Evolutionary conservation across 805 yeast species (phyloP).

Genomic region (Wickerhamiella allomyrinae): DNA sequence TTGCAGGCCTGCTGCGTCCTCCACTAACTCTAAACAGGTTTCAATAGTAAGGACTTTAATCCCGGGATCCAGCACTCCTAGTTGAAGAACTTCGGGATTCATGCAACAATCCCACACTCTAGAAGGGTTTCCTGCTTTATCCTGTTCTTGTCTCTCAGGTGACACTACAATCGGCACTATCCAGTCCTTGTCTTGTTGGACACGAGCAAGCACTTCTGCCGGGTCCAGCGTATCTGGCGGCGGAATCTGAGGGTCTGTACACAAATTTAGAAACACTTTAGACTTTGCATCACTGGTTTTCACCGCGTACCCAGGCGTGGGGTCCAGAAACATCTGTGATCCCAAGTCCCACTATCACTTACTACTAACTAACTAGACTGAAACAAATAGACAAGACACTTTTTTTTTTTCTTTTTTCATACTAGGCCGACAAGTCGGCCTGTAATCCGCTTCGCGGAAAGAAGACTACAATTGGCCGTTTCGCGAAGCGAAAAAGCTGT

Average conservation of each 20-base stretch:
- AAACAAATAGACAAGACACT: too few species aligned
- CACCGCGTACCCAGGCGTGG: constrained; percentile 59
- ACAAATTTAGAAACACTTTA: constrained; percentile 68
- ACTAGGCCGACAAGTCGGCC: too few species aligned
- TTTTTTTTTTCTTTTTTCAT: too few species aligned
- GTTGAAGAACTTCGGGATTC: constrained; percentile 44
- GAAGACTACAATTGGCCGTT: too few species aligned
- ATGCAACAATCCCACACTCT: constrained; percentile 70
- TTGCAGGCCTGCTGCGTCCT: constrained; percentile 34
- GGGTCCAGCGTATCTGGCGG: constrained; percentile 32
- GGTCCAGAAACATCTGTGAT: constrained; percentile 26
- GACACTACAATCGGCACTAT: constrained; percentile 72
- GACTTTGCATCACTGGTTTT: constrained; percentile 25
- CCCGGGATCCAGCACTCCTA: constrained; percentile 46
- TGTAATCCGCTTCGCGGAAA: too few species aligned
- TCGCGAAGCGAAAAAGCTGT: too few species aligned
- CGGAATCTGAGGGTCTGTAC: constrained; percentile 54
- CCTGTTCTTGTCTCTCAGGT: constrained; percentile 36
- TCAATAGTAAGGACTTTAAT: constrained; percentile 55
- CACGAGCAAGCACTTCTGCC: constrained; percentile 37
- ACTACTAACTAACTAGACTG: too few species aligned
- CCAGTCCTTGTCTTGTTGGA: constrained; percentile 63
- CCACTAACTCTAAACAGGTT: constrained; percentile 75
- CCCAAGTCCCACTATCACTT: too few species aligned
- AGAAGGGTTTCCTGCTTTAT: constrained; percentile 50